A percentile compares a stretch with the other conserved stretches of the same genome.
Evolutionary conservation across 1,139 yeast species (phyloP).

Genomic region (Yamadazyma membranifaciens): DNA sequence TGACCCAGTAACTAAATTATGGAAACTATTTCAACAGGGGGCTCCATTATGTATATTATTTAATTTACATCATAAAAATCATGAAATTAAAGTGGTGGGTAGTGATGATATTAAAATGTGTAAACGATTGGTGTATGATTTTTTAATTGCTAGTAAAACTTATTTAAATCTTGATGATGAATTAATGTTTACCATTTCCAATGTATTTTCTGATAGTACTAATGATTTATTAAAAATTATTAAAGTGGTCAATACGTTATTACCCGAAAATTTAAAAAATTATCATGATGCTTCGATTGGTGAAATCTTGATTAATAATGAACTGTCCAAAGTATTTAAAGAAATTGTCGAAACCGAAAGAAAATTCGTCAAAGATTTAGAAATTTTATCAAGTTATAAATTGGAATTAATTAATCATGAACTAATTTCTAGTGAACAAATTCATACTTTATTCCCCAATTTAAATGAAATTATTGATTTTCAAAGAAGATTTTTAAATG

Average conservation of each 20-base stretch:
- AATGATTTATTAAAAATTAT: slow-evolving; percentile 73
- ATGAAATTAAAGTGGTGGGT: slow-evolving; percentile 50
- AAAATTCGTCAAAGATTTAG: slow-evolving; percentile 88
- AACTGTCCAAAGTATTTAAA: slow-evolving; percentile 73
- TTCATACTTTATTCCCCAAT: slow-evolving; percentile 85
- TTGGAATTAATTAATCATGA: slow-evolving; percentile 65
- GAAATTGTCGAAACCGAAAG: slow-evolving; percentile 90
- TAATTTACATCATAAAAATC: slow-evolving; percentile 51
- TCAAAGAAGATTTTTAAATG: slow-evolving; percentile 84
- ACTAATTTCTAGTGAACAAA: slow-evolving; percentile 72
- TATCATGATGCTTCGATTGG: slow-evolving; percentile 17
- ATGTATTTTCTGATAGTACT: slow-evolving; percentile 82
- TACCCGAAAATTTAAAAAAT: slow-evolving; percentile 16
- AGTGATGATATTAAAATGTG: slow-evolving; percentile 82
- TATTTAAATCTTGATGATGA: slow-evolving; percentile 76
- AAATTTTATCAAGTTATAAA: slow-evolving; percentile 65
- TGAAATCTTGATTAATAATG: slow-evolving; percentile 42
- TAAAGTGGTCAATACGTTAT: slow-evolving; percentile 62
- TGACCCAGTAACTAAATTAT: slow-evolving; percentile 91
- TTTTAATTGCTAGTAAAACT: slow-evolving; percentile 81
- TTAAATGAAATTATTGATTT: slow-evolving; percentile 81
- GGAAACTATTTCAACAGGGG: slow-evolving; percentile 89
- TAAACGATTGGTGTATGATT: slow-evolving; percentile 88
- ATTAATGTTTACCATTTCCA: slow-evolving; percentile 77
- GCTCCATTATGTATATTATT: slow-evolving; percentile 86